A percentile compares a stretch with the other conserved stretches of the same genome.
phyloP scores from a whole-genome alignment of 768 basidiomycete genomes.

The Strobilomyces dryophilus region DNA sequence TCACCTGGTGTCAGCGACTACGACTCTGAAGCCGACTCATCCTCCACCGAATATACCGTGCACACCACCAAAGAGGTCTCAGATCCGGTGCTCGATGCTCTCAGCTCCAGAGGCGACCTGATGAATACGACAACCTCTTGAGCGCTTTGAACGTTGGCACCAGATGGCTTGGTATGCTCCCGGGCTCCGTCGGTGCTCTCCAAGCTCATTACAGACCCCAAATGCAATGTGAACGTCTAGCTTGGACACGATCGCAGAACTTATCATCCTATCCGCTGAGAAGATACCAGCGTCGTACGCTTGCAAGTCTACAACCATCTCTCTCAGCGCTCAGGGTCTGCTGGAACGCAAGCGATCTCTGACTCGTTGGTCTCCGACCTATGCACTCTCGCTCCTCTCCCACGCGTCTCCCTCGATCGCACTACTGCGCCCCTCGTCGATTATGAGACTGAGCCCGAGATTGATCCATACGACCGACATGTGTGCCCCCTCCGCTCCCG shows the following conservation, averaged over 20 bases:
- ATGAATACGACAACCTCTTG: conserved; percentile 39
- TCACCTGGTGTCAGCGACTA: conserved; percentile 24
- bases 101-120: conserved; percentile 32
- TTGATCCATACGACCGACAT: not conserved
- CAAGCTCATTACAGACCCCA: not conserved
- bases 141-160: conserved; percentile 37
- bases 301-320: conserved; percentile 55
- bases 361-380: conserved; percentile 44
- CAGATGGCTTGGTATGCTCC: conserved; percentile 35
- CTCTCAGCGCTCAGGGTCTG: conserved; percentile 23
- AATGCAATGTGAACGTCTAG: conserved; percentile 40
- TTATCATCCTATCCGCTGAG: conserved; percentile 35
- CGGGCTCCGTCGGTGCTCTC: conserved; percentile 17
- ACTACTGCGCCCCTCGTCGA: conserved; percentile 4
- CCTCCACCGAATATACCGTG: conserved; percentile 27
- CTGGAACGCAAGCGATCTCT: conserved; percentile 14
- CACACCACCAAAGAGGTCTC: conserved; percentile 13
- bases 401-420: not conserved
- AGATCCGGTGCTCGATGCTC: conserved; percentile 23
- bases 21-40: conserved; percentile 27
- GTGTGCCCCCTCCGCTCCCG: not conserved
- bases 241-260: conserved; percentile 51
- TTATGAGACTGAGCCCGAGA: conserved; percentile 3
- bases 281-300: conserved; percentile 33
- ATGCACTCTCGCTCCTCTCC: conserved; percentile 46